Conservation (phyloP, 352 stramenopile species). For the Discostella stelligera region DNA sequence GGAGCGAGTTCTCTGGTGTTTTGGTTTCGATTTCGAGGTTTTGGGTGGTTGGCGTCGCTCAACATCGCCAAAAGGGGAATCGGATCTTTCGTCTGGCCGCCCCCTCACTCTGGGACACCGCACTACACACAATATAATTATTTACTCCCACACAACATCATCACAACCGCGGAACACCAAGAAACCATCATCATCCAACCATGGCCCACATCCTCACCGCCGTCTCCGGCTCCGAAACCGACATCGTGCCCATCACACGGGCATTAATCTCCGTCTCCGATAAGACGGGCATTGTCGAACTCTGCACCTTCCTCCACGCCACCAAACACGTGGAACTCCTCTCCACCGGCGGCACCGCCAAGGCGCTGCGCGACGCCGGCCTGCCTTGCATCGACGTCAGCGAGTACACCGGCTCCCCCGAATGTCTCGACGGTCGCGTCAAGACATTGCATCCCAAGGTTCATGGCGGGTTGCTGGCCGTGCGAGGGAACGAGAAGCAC, state of each 20-base stretch:
- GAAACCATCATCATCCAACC: constrained; percentile 15
- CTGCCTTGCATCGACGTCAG: constrained; percentile 95
- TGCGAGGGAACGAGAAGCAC: constrained; percentile 95
- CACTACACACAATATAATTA: neutral
- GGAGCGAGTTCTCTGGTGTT: too few species aligned
- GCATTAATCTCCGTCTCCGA: constrained; percentile 98
- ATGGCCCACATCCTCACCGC: constrained; percentile 61
- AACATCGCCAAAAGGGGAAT: neutral
- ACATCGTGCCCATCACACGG: constrained; percentile 91
- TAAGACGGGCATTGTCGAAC: constrained; percentile 97
- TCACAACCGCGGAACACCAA: too few species aligned
- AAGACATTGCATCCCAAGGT: constrained; percentile 99
- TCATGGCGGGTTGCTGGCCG: constrained; percentile 96
- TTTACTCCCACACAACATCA: too few species aligned
- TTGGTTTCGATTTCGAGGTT: too few species aligned
- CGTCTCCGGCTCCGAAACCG: constrained; percentile 56
- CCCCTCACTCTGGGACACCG: neutral
- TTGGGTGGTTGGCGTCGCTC: too few species aligned
- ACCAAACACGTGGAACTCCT: constrained; percentile 92
- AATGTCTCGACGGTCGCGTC: constrained; percentile 99
- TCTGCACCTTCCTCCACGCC: constrained; percentile 89
- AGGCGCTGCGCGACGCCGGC: constrained; percentile 92
- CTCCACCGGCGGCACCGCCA: constrained; percentile 97
- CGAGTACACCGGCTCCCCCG: constrained; percentile 94
- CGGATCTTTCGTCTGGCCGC: neutral